Base-by-base conservation (phyloP, 768 basidiomycete genomes). In the Trametes elegans region DNA sequence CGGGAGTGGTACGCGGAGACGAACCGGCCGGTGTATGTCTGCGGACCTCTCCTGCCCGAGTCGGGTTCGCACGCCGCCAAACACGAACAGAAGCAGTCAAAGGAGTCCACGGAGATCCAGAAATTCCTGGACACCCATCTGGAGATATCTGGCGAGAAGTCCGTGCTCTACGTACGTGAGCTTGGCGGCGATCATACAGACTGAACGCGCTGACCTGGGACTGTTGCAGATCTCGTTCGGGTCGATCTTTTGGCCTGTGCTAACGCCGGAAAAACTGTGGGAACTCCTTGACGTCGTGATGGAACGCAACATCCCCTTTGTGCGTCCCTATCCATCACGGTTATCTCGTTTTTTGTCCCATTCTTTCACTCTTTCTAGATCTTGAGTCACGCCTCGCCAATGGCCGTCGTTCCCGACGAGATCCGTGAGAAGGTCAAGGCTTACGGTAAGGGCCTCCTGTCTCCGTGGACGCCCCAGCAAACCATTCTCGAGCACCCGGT, bases 241-340 rank as follows among this genome's bases (percentile, higher is more conserved):
- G 13, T 54, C 61, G 16, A 3, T 57, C 3, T 61, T 49, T 36
- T 65, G 64, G 64, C 56, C 63, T 7, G 28, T 50, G 9, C 49
- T 57, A n/a, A 28, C 42, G 7, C 47, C 56, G 13, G 62, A 61
- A 45, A 58, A 61, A 26, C 11, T 61, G 1, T 63, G 57, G 55
- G 62, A 53, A 5, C 29, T 63, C 40, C 34, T 65, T 2, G 62
- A 65, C n/a, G 54, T 60, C 14, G 45, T 63, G 7, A 55, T 63
- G 35, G 57, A 63, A 19, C 23, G 31, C 34, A 39, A 50, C 16
- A 54, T 65, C 23, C 64, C 64, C 2, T 61, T 61, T 26, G 64
- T 65, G 49, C 35, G 62, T 42, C 5, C 2, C 1, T 23, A 21
- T 23, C 18, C 1, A 7, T 34, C 24, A 10, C 18, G 16, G 16